Evolutionary conservation across 2,329 filamentous ascomycete species (phyloP), one percentile per base, ranked within the genome.

Genomic region (Colletotrichum sp.): DNA sequence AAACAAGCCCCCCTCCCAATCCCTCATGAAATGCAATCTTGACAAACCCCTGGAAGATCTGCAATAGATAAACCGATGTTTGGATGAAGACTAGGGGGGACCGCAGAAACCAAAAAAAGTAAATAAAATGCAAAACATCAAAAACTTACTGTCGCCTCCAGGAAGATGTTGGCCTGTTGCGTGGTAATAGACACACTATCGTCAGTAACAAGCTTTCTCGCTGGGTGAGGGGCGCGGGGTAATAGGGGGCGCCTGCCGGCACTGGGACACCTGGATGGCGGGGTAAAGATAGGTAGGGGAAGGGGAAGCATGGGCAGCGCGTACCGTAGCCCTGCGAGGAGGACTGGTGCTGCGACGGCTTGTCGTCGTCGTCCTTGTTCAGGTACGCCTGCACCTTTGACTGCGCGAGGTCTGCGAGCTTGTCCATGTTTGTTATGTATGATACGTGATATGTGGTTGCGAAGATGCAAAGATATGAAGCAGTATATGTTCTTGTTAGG

Each of bases 371-470:
- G 55, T 81, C 79, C 65, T 82, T 76, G 72, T 52, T 59, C 9
- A 86, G 82, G 28, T 82, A 84, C 52, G 85, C 82, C 79, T 84
- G 85, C 71, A 84, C 85, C 24, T 80, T 81, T 24, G 61, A 59
- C 10, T 48, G 55, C 26, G 71, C 72, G 61, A 30, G 48, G 79
- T 77, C 84, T 77, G 86, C 75, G 75, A 87, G 74, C 71, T 83
- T 84, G 57, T 87, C 84, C 85, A 87, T 87, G 66, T 24, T 76
- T 52, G 64, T 21, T 10, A 36, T 16, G 24, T 43, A 8, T 36
- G 34, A 24, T 39, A n/a, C 18, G 26, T 30, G 59, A 34, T 61
- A 34, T 18, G 16, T 63, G 59, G n/a, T 8, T 43, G 24, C 16
- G 34, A 52, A 39, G 28, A 39, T 59, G 26, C 28, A 18, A 26